phyloP scores from a whole-genome alignment of 176 grass and related monocot genomes.

The Oryza longistaminata region DNA sequence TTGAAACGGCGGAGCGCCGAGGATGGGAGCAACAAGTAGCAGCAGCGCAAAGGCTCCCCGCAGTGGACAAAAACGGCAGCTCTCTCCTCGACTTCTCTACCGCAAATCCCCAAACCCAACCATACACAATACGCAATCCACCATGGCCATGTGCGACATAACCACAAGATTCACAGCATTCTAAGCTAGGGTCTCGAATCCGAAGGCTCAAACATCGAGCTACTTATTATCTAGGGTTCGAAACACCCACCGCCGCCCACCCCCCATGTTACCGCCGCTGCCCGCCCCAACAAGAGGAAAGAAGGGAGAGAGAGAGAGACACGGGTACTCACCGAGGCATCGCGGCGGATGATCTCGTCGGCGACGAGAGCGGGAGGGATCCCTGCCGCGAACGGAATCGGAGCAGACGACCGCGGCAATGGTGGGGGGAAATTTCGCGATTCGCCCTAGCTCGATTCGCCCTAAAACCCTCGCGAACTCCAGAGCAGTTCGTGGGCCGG shows the following conservation, averaged over 20 bases:
- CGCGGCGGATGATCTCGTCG: not conserved
- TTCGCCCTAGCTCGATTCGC: not conserved
- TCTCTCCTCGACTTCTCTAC: not conserved
- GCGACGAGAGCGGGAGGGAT: not conserved
- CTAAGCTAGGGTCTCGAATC: not conserved
- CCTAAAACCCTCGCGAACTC: slow-evolving; percentile 41
- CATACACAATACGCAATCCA: not conserved
- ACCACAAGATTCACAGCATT: not conserved
- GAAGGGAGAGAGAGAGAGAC: not conserved
- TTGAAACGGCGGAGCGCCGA: not conserved
- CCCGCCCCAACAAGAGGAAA: not conserved
- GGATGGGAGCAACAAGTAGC: not conserved
- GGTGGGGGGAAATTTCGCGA: not conserved
- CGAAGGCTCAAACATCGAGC: not conserved
- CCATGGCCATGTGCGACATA: not conserved
- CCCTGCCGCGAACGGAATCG: not conserved
- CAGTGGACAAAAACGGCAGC: not conserved
- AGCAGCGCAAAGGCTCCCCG: not conserved
- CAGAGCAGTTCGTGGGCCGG: not conserved
- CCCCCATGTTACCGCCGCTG: not conserved
- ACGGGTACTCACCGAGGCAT: slow-evolving; percentile 49
- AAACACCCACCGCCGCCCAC: not conserved
- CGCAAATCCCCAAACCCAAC: not conserved
- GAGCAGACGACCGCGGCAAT: slow-evolving; percentile 1
- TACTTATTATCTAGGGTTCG: slow-evolving; percentile 31